A percentile compares a stretch with the other conserved stretches of the same genome.
Conservation (phyloP, 2,329 filamentous ascomycete genomes). For the Fusarium drepaniforme region DNA sequence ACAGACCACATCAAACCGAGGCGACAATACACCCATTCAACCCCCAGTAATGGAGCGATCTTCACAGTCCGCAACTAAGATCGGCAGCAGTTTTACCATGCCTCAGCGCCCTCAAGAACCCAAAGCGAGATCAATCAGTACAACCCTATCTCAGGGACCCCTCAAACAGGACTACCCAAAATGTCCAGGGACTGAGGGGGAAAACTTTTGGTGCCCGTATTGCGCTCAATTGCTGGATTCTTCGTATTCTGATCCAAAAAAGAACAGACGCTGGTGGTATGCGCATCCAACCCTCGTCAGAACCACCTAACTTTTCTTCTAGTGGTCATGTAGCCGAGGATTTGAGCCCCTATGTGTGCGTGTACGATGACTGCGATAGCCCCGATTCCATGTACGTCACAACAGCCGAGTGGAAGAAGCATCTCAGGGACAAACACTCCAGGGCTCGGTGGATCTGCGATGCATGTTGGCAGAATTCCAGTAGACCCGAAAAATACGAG, state of each 20-base stretch:
- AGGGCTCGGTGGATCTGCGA: neutral
- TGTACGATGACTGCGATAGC: neutral
- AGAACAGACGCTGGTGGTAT: conserved; percentile 1
- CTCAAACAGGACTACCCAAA: neutral
- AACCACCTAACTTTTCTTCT: neutral
- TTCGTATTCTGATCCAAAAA: neutral
- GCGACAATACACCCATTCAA: too few species aligned
- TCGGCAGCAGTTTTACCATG: neutral
- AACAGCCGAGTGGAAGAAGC: neutral
- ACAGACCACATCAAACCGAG: neutral
- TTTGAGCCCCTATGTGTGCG: neutral
- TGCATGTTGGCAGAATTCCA: neutral
- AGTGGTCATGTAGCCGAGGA: neutral
- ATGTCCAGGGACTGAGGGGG: neutral
- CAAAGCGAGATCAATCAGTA: neutral
- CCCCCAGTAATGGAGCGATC: too few species aligned
- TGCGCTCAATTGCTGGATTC: neutral
- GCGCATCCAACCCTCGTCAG: neutral
- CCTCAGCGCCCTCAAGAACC: neutral
- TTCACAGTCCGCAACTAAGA: neutral
- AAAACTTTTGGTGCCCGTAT: neutral
- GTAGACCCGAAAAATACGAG: neutral
- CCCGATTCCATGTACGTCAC: neutral
- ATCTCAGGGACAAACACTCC: neutral
- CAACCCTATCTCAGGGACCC: neutral